These are phyloP conservation scores for Podaxis mareebaensis DNA, from an alignment of 768 basidiomycete genomes.

Conservation along the genomic window DNA sequence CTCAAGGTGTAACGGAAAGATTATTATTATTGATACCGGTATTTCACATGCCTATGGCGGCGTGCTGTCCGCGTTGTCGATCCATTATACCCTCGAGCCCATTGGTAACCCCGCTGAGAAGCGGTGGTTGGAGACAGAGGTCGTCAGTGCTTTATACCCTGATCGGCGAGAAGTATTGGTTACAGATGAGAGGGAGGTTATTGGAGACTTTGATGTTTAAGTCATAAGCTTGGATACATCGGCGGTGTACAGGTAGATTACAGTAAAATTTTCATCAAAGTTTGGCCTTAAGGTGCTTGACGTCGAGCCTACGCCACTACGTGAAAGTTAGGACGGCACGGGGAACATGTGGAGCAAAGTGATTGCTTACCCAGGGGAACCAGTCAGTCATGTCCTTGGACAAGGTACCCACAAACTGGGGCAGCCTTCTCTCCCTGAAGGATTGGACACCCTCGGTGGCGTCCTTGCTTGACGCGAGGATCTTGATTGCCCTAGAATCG, in stretches of 20 bases:
- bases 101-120: slow-evolving; percentile 37
- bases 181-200: slow-evolving; percentile 45
- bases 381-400: slow-evolving; percentile 40
- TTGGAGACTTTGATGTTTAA: slow-evolving; percentile 32
- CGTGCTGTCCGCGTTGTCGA: slow-evolving; percentile 81
- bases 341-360: neutral
- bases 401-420: slow-evolving; percentile 46
- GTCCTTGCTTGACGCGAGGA: slow-evolving; percentile 39
- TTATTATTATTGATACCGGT: slow-evolving; percentile 97
- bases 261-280: slow-evolving; percentile 18
- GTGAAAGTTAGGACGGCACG: neutral
- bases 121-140: slow-evolving; percentile 62
- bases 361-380: slow-evolving; percentile 52
- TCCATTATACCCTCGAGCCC: slow-evolving; percentile 81
- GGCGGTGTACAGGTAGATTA: slow-evolving; percentile 26
- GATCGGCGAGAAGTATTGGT: slow-evolving; percentile 53
- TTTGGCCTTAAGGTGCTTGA: slow-evolving; percentile 35
- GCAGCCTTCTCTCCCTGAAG: slow-evolving; percentile 48
- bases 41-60: slow-evolving; percentile 98
- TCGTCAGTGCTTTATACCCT: slow-evolving; percentile 65
- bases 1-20: slow-evolving; percentile 85
- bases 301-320: slow-evolving; percentile 40
- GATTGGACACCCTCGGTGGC: slow-evolving; percentile 47
- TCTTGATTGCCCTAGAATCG: slow-evolving; percentile 49
- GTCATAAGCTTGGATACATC: slow-evolving; percentile 7